These are phyloP conservation scores for Backusella tarrabulga DNA, from an alignment of 192 early-diverging fungal genomes.

Conservation along the genomic window DNA sequence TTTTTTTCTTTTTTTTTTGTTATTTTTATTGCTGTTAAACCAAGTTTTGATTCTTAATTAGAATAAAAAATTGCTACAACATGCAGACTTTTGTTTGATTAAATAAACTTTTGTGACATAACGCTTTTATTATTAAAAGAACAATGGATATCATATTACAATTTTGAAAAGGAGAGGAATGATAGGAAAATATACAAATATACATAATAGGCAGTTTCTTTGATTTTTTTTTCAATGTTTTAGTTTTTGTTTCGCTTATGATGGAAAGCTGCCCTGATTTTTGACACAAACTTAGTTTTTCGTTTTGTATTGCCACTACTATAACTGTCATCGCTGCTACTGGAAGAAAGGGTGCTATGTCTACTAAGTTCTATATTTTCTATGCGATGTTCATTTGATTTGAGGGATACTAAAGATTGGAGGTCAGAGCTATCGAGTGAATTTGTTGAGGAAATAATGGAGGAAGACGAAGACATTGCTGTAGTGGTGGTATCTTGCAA, in stretches of 20 bases:
- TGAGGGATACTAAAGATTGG: background rate
- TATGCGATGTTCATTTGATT: background rate
- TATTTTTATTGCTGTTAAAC: background rate
- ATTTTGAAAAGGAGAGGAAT: background rate
- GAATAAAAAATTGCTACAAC: background rate
- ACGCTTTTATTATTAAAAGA: background rate
- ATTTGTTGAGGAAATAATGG: background rate
- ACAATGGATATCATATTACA: background rate
- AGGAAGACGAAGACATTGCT: background rate
- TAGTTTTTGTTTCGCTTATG: background rate
- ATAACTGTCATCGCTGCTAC: background rate
- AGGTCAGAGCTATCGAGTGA: background rate
- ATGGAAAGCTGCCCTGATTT: background rate
- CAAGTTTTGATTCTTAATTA: background rate
- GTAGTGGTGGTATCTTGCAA: background rate
- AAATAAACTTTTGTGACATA: background rate
- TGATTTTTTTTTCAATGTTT: background rate
- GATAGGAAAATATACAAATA: constrained; percentile 1
- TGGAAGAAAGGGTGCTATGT: background rate
- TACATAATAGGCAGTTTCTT: background rate
- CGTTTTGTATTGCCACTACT: background rate
- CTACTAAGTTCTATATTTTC: background rate
- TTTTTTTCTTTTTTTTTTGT: background rate
- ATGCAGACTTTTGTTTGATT: background rate
- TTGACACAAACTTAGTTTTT: background rate